Conservation (phyloP, 192 early-diverging fungal species). For the Dispira simplex region DNA sequence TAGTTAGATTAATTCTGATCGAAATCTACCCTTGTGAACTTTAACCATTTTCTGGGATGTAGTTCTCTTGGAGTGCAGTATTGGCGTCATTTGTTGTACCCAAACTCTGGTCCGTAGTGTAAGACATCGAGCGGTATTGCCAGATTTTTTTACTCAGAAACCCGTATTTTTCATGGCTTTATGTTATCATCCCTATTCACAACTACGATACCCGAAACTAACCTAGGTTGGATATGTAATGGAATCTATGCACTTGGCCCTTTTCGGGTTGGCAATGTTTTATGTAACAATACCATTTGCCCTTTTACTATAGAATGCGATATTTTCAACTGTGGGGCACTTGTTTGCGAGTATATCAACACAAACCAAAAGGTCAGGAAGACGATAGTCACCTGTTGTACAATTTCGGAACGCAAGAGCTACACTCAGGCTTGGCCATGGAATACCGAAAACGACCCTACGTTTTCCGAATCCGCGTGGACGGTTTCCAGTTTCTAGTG, state of each 20-base stretch:
- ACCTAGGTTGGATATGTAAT: neutral
- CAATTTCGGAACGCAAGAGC: neutral
- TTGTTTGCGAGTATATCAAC: constrained; percentile 1
- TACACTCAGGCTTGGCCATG: constrained; percentile 1
- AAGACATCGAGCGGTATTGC: too few species aligned
- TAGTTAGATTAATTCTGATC: too few species aligned
- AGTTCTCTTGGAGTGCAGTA: too few species aligned
- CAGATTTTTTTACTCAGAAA: too few species aligned
- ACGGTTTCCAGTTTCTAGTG: constrained; percentile 7
- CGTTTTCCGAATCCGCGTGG: constrained; percentile 7
- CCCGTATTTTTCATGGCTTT: neutral
- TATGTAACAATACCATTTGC: neutral
- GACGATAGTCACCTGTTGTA: neutral
- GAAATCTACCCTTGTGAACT: too few species aligned
- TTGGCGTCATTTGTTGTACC: too few species aligned
- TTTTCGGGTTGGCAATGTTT: neutral
- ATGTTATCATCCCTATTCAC: neutral
- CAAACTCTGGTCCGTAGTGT: too few species aligned
- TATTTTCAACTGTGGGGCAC: constrained; percentile 11
- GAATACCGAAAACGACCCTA: constrained; percentile 6
- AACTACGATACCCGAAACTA: neutral
- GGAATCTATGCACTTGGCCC: neutral
- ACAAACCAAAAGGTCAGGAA: neutral
- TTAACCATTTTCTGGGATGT: too few species aligned
- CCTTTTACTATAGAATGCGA: neutral